Base-by-base conservation (phyloP, 345 rosid species). In the Garcia nutans region DNA sequence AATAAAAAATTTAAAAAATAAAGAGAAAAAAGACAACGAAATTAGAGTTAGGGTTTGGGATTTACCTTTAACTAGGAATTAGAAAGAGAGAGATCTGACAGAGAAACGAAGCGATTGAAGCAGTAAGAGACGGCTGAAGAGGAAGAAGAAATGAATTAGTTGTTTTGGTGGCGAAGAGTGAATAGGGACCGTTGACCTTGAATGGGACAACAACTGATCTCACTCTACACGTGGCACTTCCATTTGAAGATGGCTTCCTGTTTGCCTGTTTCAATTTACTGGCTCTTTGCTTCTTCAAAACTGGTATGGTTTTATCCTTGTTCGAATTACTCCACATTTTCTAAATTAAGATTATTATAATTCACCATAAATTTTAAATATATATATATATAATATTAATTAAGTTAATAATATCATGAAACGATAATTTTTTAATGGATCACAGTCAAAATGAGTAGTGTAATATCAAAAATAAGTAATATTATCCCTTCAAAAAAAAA, bases 151-250 rank as follows among this genome's bases (percentile, higher is more conserved):
- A 24, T 57, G 64, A 42, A 74, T 52, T 16, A 74, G 63, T 16
- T 12, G 42, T 75, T 65, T 42, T 41, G 12, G 23, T 62, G 59
- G 17, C 12, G n/a, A 57, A 6, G 13, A 57, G 10, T 67, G 24
- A 75, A 56, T 67, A 12, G 45, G 42, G 72, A 52, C 74, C 79
- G 69, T 70, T 10, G 68, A 76, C 69, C 79, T 23, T n/a, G 20
- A 13, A 1, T 11, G 16, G 16, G 63, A 8, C 52, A 31, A 31
- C 2, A 6, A 3, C n/a, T 13, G 55, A 74, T 55, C 71, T 24
- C n/a, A n/a, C 37, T 61, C 24, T 31, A 20, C 79, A 76, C 74
- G 79, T 76, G 69, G 63, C 54, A 6, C 16, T 55, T 55, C 11
- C 22, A 41, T 24, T 42, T 16, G 22, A 2, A 7, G 10, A 9